phyloP scores from a whole-genome alignment of 1,284 basidiomycete species.

The Takashimella tepidaria region DNA sequence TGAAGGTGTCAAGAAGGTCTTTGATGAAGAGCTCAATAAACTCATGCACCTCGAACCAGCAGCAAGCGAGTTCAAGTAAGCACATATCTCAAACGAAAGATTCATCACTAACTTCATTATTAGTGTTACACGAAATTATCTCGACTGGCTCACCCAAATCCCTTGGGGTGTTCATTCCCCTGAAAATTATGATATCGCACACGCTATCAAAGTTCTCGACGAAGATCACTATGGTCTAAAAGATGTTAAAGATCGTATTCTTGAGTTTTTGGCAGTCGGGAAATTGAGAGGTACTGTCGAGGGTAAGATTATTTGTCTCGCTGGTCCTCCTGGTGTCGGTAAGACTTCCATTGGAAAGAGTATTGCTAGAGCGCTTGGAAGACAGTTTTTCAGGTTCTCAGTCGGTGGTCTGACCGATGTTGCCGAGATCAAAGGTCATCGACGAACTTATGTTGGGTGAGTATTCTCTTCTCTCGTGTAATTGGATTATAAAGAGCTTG shows the following conservation, averaged over 20 bases:
- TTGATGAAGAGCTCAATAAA: constrained; percentile 94
- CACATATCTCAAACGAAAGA: constrained; percentile 1
- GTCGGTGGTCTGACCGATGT: constrained; percentile 96
- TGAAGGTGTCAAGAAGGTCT: constrained; percentile 83
- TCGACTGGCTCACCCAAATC: constrained; percentile 93
- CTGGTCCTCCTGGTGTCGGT: constrained; percentile 94
- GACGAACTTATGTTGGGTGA: constrained; percentile 90
- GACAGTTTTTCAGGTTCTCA: constrained; percentile 61
- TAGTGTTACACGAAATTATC: constrained; percentile 88
- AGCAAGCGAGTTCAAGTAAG: constrained; percentile 77
- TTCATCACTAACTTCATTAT: constrained; percentile 1
- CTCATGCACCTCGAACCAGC: constrained; percentile 85
- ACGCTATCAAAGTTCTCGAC: constrained; percentile 80
- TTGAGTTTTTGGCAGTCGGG: constrained; percentile 96
- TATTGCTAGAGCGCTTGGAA: constrained; percentile 45
- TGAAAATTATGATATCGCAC: constrained; percentile 86
- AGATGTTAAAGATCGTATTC: constrained; percentile 93
- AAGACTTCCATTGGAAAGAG: constrained; percentile 93
- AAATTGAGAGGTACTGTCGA: constrained; percentile 95
- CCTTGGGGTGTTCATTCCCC: constrained; percentile 95
- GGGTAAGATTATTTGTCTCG: constrained; percentile 96
- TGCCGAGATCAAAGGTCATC: constrained; percentile 97
- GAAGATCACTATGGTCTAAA: constrained; percentile 95
- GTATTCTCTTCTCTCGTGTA: constrained; percentile 43
- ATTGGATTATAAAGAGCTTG: too few species aligned